phyloP scores from a whole-genome alignment of 306 rosid genomes.

The Aeschynomene evenia region DNA sequence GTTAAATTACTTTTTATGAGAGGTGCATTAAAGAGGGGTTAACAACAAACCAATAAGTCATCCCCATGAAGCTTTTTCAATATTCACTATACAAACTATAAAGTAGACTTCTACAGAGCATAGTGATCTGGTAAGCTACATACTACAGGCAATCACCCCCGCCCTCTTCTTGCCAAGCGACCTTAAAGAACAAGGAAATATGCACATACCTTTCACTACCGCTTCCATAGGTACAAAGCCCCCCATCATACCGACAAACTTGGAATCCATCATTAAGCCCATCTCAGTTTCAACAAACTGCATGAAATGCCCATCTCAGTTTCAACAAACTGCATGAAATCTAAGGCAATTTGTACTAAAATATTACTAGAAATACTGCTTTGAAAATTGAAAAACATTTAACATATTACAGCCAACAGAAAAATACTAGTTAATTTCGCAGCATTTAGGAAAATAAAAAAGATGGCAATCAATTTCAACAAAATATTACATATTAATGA shows the following conservation, averaged over 20 bases:
- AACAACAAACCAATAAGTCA: slow-evolving; percentile 24
- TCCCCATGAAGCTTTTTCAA: slow-evolving; percentile 13
- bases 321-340: slow-evolving; percentile 72
- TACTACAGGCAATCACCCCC: background rate
- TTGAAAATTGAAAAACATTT: slow-evolving; percentile 14
- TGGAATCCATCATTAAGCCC: slow-evolving; percentile 36
- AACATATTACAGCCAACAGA: background rate
- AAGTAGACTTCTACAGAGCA: slow-evolving; percentile 5
- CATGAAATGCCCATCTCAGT: slow-evolving; percentile 78
- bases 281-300: slow-evolving; percentile 80
- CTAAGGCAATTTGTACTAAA: slow-evolving; percentile 2
- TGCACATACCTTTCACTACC: slow-evolving; percentile 74
- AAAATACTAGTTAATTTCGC: background rate
- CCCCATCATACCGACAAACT: slow-evolving; percentile 39
- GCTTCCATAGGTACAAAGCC: slow-evolving; percentile 87
- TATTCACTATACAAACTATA: slow-evolving; percentile 13
- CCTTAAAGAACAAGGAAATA: slow-evolving; percentile 24
- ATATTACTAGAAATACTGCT: background rate
- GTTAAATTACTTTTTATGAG: background rate
- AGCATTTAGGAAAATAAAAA: background rate
- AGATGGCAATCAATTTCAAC: background rate
- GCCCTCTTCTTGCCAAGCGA: slow-evolving; percentile 22
- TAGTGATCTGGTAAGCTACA: slow-evolving; percentile 21
- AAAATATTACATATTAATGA: slow-evolving; percentile 12
- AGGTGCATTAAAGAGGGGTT: slow-evolving; percentile 1